Percentiles rank a stretch among this genome's conserved stretches.
phyloP scores from a whole-genome alignment of 192 early-diverging fungal species.

The Coemansia sp. region DNA sequence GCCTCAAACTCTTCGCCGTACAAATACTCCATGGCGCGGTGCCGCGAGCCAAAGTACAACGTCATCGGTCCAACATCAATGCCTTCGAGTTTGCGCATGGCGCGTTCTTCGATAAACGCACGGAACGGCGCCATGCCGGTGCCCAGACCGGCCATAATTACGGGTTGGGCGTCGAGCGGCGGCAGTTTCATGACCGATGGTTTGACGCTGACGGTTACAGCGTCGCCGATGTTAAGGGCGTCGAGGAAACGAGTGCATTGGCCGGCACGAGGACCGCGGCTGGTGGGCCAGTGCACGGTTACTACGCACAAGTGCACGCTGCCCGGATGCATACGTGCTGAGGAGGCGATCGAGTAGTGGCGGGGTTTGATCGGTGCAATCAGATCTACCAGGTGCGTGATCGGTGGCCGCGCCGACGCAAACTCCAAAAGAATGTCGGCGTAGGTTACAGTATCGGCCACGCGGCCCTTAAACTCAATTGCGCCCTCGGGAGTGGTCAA shows the following conservation, averaged over 20 bases:
- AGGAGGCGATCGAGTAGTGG: slow-evolving; percentile 98
- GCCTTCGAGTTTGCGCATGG: slow-evolving; percentile 73
- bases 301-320: slow-evolving; percentile 91
- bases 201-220: slow-evolving; percentile 86
- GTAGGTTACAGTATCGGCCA: slow-evolving; percentile 80
- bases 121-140: slow-evolving; percentile 99
- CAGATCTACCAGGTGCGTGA: slow-evolving; percentile 69
- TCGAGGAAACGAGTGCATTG: slow-evolving; percentile 91
- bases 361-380: slow-evolving; percentile 91
- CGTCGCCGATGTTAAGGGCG: slow-evolving; percentile 64
- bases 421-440: slow-evolving; percentile 87
- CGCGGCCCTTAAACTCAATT: slow-evolving; percentile 75
- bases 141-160: slow-evolving; percentile 96
- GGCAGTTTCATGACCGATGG: slow-evolving; percentile 97
- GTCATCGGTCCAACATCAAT: slow-evolving; percentile 88
- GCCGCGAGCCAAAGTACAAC: slow-evolving; percentile 94
- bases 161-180: slow-evolving; percentile 72
- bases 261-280: slow-evolving; percentile 72
- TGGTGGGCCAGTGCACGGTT: slow-evolving; percentile 83
- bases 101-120: slow-evolving; percentile 94
- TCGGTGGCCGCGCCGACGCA: slow-evolving; percentile 71
- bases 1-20: slow-evolving; percentile 98
- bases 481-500: slow-evolving; percentile 71
- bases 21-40: slow-evolving; percentile 90
- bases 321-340: slow-evolving; percentile 81